phyloP scores from a whole-genome alignment of 257 asterid genomes.

The Fraxinus pennsylvanica region DNA sequence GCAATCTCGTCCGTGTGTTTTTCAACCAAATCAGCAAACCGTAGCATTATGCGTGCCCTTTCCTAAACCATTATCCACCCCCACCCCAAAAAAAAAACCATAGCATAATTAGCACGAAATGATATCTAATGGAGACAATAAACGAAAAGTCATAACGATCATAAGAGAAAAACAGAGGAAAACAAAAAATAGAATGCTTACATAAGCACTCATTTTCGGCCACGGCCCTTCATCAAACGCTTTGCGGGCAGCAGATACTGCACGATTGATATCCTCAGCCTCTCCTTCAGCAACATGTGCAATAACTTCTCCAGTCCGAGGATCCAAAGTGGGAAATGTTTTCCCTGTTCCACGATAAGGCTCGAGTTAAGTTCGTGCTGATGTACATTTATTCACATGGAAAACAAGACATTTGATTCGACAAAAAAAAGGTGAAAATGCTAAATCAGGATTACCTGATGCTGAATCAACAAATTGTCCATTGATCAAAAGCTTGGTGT shows the following conservation, averaged over 20 bases:
- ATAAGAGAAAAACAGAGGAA: not conserved
- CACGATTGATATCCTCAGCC: slow-evolving; percentile 75
- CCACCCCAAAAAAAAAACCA: no score
- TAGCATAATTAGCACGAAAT: not conserved
- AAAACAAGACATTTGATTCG: not conserved
- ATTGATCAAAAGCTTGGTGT: slow-evolving; percentile 78
- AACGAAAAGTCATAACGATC: not conserved
- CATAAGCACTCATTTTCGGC: slow-evolving; percentile 93
- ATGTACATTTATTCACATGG: not conserved
- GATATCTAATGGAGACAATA: not conserved
- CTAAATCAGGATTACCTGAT: slow-evolving; percentile 50
- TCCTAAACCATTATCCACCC: slow-evolving; percentile 42
- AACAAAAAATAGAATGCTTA: slow-evolving; percentile 24
- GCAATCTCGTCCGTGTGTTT: slow-evolving; percentile 83
- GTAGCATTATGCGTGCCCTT: slow-evolving; percentile 65
- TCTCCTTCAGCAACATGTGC: slow-evolving; percentile 92
- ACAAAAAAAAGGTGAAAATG: not conserved
- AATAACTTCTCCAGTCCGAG: slow-evolving; percentile 85
- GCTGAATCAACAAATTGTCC: slow-evolving; percentile 88
- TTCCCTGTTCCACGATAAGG: slow-evolving; percentile 50
- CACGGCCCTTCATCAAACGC: slow-evolving; percentile 97
- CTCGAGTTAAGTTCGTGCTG: slow-evolving; percentile 17
- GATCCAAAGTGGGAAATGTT: slow-evolving; percentile 86
- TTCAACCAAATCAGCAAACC: slow-evolving; percentile 87
- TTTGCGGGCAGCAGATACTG: slow-evolving; percentile 90